A percentile compares a stretch with the other conserved stretches of the same genome.
Evolutionary conservation across 495 filamentous ascomycete genomes (phyloP).

Genomic region (Apiosordaria backusii): DNA sequence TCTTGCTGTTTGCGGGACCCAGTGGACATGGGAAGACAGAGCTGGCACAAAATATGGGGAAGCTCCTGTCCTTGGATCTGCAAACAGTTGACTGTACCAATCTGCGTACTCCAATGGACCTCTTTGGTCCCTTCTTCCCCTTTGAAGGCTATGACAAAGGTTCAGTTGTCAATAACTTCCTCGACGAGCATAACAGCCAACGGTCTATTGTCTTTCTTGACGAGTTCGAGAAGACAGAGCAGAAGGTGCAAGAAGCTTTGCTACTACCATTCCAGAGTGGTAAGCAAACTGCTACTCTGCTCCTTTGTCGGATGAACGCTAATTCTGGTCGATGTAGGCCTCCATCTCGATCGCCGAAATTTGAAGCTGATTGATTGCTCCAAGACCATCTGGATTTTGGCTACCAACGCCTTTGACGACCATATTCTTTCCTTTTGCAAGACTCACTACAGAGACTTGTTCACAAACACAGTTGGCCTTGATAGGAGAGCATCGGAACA

Average conservation of each 20-base stretch:
- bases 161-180: neutral
- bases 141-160: neutral
- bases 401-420: conserved; percentile 47
- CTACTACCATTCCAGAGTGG: neutral
- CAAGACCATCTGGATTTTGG: conserved; percentile 55
- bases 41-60: conserved; percentile 41
- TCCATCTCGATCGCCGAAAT: neutral
- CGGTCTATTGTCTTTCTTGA: neutral
- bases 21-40: conserved; percentile 55
- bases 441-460: neutral
- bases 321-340: neutral
- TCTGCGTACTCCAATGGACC: conserved; percentile 13
- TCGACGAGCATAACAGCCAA: neutral
- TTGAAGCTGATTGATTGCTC: conserved; percentile 41
- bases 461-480: neutral
- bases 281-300: neutral
- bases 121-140: neutral
- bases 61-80: conserved; percentile 42
- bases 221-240: neutral
- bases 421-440: conserved; percentile 26
- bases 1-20: conserved; percentile 47
- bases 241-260: neutral
- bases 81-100: conserved; percentile 45
- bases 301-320: too few species aligned
- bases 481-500: neutral